Evolutionary conservation across 495 filamentous ascomycete species (phyloP).

Genomic region (Penicillium turbatum): DNA sequence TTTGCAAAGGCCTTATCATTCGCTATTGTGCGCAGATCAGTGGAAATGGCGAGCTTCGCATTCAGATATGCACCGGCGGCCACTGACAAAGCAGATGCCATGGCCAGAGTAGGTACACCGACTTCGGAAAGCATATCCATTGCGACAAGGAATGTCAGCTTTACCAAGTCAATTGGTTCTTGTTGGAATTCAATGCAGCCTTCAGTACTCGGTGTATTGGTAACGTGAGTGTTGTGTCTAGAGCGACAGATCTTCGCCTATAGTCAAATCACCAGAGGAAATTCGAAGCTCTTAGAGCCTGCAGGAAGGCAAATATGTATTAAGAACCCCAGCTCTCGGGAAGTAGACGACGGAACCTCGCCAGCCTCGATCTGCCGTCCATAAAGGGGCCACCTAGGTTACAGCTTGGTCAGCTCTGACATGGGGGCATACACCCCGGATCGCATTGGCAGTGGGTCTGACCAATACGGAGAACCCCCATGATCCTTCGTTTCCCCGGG

Average conservation of each 20-base stretch:
- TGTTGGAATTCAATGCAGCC: background rate
- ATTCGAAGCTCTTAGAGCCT: background rate
- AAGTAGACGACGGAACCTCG: slow-evolving; percentile 28
- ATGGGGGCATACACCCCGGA: background rate
- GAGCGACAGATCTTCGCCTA: too few relatives aligned
- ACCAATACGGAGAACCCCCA: slow-evolving; percentile 5
- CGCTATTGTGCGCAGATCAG: slow-evolving; percentile 34
- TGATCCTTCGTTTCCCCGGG: slow-evolving; percentile 10
- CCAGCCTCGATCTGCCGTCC: slow-evolving; percentile 27
- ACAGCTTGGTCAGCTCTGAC: background rate
- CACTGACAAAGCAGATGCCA: slow-evolving; percentile 38
- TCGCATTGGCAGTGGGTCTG: slow-evolving; percentile 1
- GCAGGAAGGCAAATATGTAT: slow-evolving; percentile 7
- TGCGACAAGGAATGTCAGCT: background rate
- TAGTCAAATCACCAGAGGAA: background rate
- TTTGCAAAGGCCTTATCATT: slow-evolving; percentile 33
- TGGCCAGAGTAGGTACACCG: slow-evolving; percentile 30
- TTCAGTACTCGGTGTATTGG: too few relatives aligned
- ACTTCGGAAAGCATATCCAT: slow-evolving; percentile 41
- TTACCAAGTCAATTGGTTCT: background rate
- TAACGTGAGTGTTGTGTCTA: too few relatives aligned
- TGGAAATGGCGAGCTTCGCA: slow-evolving; percentile 43
- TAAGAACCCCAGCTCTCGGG: slow-evolving; percentile 1
- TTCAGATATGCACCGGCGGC: slow-evolving; percentile 48
- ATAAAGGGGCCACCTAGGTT: slow-evolving; percentile 1